These are phyloP conservation scores for Setomelanomma holmii DNA, from an alignment of 2,329 filamentous ascomycete species.

Conservation along the genomic window DNA sequence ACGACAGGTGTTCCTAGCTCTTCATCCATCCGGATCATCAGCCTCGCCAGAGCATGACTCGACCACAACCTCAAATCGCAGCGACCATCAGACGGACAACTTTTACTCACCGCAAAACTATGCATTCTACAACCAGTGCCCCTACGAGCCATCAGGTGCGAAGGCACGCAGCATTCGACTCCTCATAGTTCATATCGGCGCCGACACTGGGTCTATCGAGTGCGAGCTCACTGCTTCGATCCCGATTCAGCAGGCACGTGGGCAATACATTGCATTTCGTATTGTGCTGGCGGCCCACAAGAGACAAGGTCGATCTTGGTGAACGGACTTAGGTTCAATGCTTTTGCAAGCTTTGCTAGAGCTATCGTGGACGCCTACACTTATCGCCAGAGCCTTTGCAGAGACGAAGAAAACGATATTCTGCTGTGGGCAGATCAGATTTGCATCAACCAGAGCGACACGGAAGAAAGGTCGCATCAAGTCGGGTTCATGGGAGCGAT, in stretches of 20 bases:
- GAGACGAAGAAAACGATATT: neutral
- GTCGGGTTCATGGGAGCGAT: constrained; percentile 15
- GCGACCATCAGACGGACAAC: no score
- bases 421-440: constrained; percentile 16
- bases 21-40: no score
- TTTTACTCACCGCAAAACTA: constrained; percentile 1
- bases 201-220: neutral
- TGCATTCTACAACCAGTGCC: neutral
- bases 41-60: no score
- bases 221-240: neutral
- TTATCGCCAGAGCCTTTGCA: neutral
- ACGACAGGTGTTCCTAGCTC: no score
- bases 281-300: constrained; percentile 5
- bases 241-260: neutral
- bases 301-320: constrained; percentile 1
- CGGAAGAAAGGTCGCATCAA: constrained; percentile 12
- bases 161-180: neutral
- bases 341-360: constrained; percentile 5
- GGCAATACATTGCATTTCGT: constrained; percentile 6
- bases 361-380: constrained; percentile 1
- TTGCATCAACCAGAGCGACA: constrained; percentile 21
- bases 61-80: no score
- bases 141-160: neutral
- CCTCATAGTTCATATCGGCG: neutral
- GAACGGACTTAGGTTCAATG: constrained; percentile 3